Conservation (phyloP, 768 basidiomycete genomes). For the Inosperma sp. region DNA sequence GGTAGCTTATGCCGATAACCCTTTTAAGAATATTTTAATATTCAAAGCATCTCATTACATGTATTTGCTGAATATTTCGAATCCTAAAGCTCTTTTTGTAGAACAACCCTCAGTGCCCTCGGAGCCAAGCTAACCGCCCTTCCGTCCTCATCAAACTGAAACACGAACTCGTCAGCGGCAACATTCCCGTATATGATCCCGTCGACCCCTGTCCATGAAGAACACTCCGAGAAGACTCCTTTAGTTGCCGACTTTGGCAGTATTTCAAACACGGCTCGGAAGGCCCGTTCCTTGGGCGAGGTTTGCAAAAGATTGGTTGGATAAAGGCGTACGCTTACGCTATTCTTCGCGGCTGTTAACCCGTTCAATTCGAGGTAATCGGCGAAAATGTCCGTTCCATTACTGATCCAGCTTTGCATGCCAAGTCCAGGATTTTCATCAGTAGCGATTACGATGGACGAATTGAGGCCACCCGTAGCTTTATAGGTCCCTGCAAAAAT, state of each 20-base stretch:
- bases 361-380: not conserved
- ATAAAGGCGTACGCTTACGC: too few relatives aligned
- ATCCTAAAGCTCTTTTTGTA: not conserved
- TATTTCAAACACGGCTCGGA: constrained; percentile 1
- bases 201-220: not conserved
- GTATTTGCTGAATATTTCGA: too few relatives aligned
- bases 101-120: not conserved
- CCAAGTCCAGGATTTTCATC: constrained; percentile 1
- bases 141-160: constrained; percentile 2
- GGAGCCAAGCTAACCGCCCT: not conserved
- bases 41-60: too few relatives aligned
- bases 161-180: constrained; percentile 2
- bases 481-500: not conserved
- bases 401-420: constrained; percentile 2
- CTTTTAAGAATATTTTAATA: too few relatives aligned
- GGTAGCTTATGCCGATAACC: too few relatives aligned
- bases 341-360: too few relatives aligned
- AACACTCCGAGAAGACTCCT: not conserved
- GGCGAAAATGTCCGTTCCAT: not conserved
- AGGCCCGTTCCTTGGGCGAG: too few relatives aligned
- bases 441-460: not conserved
- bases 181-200: not conserved
- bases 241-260: not conserved
- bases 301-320: too few relatives aligned
- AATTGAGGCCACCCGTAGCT: constrained; percentile 1